A percentile compares a stretch with the other conserved stretches of the same genome.
phyloP scores from a whole-genome alignment of 2,329 filamentous ascomycete genomes.

The Fusarium incarnatum region DNA sequence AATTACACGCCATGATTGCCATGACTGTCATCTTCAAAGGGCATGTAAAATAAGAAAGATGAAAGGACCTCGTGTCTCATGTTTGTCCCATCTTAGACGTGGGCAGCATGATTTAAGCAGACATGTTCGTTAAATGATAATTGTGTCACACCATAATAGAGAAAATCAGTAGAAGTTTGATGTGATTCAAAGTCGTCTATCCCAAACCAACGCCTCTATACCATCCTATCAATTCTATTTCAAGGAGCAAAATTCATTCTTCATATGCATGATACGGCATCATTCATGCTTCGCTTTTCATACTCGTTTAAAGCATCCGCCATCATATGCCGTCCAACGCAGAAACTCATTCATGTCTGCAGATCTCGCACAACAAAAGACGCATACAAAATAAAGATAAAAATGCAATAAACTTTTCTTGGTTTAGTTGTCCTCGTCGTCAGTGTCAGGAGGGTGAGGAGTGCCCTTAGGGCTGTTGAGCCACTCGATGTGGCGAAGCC shows the following conservation, averaged over 20 bases:
- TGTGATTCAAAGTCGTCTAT: slow-evolving; percentile 43
- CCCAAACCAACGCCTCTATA: slow-evolving; percentile 46
- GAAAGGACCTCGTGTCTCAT: not conserved
- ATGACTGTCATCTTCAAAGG: not conserved
- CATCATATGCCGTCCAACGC: slow-evolving; percentile 18
- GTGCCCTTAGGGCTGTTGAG: slow-evolving; percentile 88
- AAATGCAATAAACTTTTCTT: slow-evolving; percentile 25
- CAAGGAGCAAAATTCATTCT: slow-evolving; percentile 30
- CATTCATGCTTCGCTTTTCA: slow-evolving; percentile 11
- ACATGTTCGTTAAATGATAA: not conserved
- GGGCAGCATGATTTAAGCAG: not conserved
- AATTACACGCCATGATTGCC: not conserved
- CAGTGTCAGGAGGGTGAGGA: slow-evolving; percentile 79
- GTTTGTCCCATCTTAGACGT: not conserved
- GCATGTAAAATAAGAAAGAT: not conserved
- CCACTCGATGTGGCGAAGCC: slow-evolving; percentile 88
- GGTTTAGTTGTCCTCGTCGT: slow-evolving; percentile 71
- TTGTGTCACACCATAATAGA: not conserved
- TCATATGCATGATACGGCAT: slow-evolving; percentile 29
- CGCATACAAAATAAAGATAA: slow-evolving; percentile 4
- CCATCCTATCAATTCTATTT: slow-evolving; percentile 38
- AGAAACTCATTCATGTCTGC: slow-evolving; percentile 23
- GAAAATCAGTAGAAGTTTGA: slow-evolving; percentile 24
- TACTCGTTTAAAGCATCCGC: slow-evolving; percentile 21
- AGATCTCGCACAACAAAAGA: slow-evolving; percentile 14